Conservation (phyloP, 352 stramenopile species). For the Phytophthora macrochlamydospora region DNA sequence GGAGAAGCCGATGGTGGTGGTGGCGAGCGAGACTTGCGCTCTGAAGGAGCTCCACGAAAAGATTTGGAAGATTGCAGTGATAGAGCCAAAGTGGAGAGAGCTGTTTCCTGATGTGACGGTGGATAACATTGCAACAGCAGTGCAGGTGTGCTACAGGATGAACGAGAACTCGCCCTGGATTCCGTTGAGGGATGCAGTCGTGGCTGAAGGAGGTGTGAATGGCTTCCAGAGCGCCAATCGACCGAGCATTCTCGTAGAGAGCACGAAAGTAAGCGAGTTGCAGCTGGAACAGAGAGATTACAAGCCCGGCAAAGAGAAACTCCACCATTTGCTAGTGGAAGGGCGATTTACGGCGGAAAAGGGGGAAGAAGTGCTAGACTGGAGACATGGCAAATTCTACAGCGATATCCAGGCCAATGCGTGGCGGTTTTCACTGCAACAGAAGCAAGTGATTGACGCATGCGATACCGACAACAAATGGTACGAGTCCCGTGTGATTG, state of each 20-base stretch:
- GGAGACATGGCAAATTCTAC: slow-evolving; percentile 61
- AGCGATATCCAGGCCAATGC: slow-evolving; percentile 62
- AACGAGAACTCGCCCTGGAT: slow-evolving; percentile 48
- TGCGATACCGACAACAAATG: slow-evolving; percentile 82
- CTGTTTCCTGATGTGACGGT: slow-evolving; percentile 48
- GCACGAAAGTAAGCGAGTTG: slow-evolving; percentile 46
- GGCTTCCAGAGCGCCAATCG: slow-evolving; percentile 18
- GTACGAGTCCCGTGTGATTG: slow-evolving; percentile 75
- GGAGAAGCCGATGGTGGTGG: slow-evolving; percentile 50
- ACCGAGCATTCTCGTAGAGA: slow-evolving; percentile 23
- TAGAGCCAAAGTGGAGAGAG: slow-evolving; percentile 33
- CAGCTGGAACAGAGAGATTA: slow-evolving; percentile 64
- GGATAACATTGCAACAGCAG: slow-evolving; percentile 25
- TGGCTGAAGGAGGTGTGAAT: slow-evolving; percentile 13
- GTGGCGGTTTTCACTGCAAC: slow-evolving; percentile 65
- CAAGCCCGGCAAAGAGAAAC: slow-evolving; percentile 56
- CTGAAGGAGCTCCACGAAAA: slow-evolving; percentile 50
- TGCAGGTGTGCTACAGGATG: slow-evolving; percentile 62
- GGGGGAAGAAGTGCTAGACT: slow-evolving; percentile 33
- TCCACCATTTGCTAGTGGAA: slow-evolving; percentile 74
- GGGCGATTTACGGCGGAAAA: slow-evolving; percentile 23
- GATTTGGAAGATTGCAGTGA: slow-evolving; percentile 39
- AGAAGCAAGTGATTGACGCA: slow-evolving; percentile 70
- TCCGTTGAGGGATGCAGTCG: slow-evolving; percentile 38
- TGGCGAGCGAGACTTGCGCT: slow-evolving; percentile 38